Conservation (phyloP, 1,139 yeast genomes). For the Zygosaccharomyces pseudobailii region DNA sequence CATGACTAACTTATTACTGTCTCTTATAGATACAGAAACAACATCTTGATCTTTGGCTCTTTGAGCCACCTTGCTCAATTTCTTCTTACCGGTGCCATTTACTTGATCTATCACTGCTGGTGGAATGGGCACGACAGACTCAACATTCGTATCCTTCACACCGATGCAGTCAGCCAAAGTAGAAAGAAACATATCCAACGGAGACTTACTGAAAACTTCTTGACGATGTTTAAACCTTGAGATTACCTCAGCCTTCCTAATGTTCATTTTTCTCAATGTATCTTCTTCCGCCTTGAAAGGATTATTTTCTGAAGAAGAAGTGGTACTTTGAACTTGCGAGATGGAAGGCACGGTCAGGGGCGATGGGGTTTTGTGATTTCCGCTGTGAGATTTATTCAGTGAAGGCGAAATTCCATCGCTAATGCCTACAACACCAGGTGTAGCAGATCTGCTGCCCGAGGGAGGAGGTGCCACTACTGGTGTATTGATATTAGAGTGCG, state of each 20-base stretch:
- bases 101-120: constrained; percentile 26
- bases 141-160: constrained; percentile 27
- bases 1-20: constrained; percentile 28
- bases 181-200: constrained; percentile 31
- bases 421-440: constrained; percentile 12
- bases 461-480: constrained; percentile 9
- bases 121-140: constrained; percentile 26
- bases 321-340: constrained; percentile 8
- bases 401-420: constrained; percentile 10
- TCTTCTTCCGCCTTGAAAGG: constrained; percentile 32
- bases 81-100: constrained; percentile 34
- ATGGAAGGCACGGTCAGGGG: constrained; percentile 15
- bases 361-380: constrained; percentile 17
- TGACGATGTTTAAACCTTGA: constrained; percentile 34
- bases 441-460: constrained; percentile 13
- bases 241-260: constrained; percentile 30
- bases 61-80: constrained; percentile 30
- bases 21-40: constrained; percentile 22
- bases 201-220: constrained; percentile 29
- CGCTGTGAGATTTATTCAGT: constrained; percentile 1
- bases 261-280: constrained; percentile 24
- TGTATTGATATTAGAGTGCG: constrained; percentile 8
- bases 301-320: constrained; percentile 15
- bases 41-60: constrained; percentile 32
- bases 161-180: constrained; percentile 34